These are phyloP conservation scores for Penicillium coffeae DNA, from an alignment of 495 filamentous ascomycete genomes.

Conservation along the genomic window DNA sequence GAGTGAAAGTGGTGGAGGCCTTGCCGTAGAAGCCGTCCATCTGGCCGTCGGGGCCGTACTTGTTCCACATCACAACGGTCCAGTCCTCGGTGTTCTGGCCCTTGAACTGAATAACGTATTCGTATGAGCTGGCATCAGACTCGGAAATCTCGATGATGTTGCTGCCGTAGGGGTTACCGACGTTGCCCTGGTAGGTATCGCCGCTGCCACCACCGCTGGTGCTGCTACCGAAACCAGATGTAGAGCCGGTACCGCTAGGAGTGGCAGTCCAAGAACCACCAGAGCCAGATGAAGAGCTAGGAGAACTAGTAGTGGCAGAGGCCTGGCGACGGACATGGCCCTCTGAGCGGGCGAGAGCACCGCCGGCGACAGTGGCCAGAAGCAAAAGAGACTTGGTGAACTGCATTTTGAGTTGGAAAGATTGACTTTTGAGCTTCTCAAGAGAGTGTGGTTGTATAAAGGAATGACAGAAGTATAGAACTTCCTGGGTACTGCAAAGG, in stretches of 20 bases:
- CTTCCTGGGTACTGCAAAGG: conserved; percentile 24
- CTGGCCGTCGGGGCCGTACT: conserved; percentile 38
- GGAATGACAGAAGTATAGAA: conserved; percentile 21
- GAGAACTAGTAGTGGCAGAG: conserved; percentile 5
- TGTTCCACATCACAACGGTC: conserved; percentile 52
- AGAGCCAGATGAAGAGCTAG: conserved; percentile 2
- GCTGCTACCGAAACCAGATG: conserved; percentile 27
- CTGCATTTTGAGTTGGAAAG: conserved; percentile 25
- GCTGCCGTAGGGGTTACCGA: conserved; percentile 48
- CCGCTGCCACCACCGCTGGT: conserved; percentile 26
- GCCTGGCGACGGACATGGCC: conserved; percentile 27
- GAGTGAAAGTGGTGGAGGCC: conserved; percentile 37
- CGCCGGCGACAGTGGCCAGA: conserved; percentile 31
- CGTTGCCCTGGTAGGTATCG: conserved; percentile 43
- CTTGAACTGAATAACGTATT: conserved; percentile 45
- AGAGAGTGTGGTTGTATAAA: conserved; percentile 8
- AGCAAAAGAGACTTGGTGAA: conserved; percentile 37
- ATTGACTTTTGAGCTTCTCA: conserved; percentile 10
- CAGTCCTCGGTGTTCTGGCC: conserved; percentile 36
- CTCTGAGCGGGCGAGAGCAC: conserved; percentile 20
- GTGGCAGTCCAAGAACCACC: conserved; percentile 18
- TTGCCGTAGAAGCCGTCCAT: conserved; percentile 40
- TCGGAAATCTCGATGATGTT: conserved; percentile 47
- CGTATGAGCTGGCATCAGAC: conserved; percentile 32
- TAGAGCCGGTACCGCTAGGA: conserved; percentile 22